Base-by-base conservation (phyloP, 345 rosid genomes). In the Acer negundo region DNA sequence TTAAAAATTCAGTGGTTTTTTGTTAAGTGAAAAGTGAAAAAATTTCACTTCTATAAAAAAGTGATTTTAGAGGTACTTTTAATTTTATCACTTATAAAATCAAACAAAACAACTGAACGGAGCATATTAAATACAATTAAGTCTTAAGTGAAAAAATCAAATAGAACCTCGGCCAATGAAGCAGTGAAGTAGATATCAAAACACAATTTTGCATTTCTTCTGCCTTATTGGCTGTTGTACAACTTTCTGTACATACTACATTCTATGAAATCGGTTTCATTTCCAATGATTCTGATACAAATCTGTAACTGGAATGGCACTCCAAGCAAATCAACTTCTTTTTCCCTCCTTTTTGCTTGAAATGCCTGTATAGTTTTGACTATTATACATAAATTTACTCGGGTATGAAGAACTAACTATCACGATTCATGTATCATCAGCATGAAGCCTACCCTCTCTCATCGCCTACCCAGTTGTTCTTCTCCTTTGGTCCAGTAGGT, bases 401-500 rank as follows among this genome's bases (percentile, higher is more conserved):
- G 4, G 44, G 49, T 10, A 16, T 16, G 56, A 15, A 23, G 23
- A 72, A 11, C 40, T 11, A 10, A 70, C 5, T 55, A 65, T 55
- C 46, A n/a, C n/a, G n/a, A n/a, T n/a, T n/a, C n/a, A n/a, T n/a
- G n/a, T 19, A 64, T 24, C 9, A 59, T 31, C 35, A 12, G 49
- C 55, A 3, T 24, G 17, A 20, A 63, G 28, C 47, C 66, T n/a
- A 20, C 67, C 94, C 83, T 82, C 99, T 87, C 82, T 92, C 98
- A 24, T 96, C 99, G 4, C 95, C 97, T 49, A 83, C 78, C 98
- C 97, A 94, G 55, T 90, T 92, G 80, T 91, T 88, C 91, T 94
- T 95, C 87, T 92, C 97, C 87, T 93, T 95, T 0, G 99, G 97
- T 20, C 99, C 99, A 0, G 98, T 91, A 6, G 98, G 97, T 65